A percentile compares a stretch with the other conserved stretches of the same genome.
phyloP scores from a whole-genome alignment of 352 stramenopile species.

The Pythium myriotylum region DNA sequence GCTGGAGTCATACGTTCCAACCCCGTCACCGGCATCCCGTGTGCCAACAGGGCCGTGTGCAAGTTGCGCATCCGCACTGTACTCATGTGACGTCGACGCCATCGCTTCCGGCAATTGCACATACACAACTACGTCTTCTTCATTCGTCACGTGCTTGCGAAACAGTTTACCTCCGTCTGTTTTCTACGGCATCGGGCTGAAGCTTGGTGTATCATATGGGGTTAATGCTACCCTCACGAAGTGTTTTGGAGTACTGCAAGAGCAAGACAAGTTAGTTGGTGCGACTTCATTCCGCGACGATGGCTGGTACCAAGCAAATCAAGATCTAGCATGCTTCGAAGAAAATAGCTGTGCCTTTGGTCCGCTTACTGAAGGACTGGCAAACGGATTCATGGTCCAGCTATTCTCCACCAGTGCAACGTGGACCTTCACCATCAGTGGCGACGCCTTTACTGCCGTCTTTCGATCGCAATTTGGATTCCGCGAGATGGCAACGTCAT shows the following conservation, averaged over 20 bases:
- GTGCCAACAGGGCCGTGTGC: conserved; percentile 9
- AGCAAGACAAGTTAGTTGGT: not conserved
- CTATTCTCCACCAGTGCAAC: conserved; percentile 6
- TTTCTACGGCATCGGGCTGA: conserved; percentile 8
- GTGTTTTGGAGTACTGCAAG: conserved; percentile 6
- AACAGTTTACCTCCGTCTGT: conserved; percentile 6
- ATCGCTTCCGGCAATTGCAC: conserved; percentile 10
- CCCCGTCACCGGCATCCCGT: not conserved
- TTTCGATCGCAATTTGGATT: conserved; percentile 29
- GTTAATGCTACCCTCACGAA: conserved; percentile 1
- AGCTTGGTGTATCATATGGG: not conserved
- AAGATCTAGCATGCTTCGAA: conserved; percentile 30
- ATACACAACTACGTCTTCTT: conserved; percentile 9
- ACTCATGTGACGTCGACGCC: not conserved
- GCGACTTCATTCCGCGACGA: conserved; percentile 10
- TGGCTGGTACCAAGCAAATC: conserved; percentile 24
- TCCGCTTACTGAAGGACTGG: conserved; percentile 11
- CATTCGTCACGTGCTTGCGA: conserved; percentile 15
- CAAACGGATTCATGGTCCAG: conserved; percentile 23
- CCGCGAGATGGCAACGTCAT: conserved; percentile 7
- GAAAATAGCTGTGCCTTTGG: conserved; percentile 26
- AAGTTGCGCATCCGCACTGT: conserved; percentile 3
- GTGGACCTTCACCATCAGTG: conserved; percentile 12
- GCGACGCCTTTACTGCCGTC: conserved; percentile 9
- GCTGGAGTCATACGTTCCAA: not conserved